A percentile compares a stretch with the other conserved stretches of the same genome.
phyloP scores from a whole-genome alignment of 2,329 filamentous ascomycete species.

The Sporothrix brunneoviolacea region DNA sequence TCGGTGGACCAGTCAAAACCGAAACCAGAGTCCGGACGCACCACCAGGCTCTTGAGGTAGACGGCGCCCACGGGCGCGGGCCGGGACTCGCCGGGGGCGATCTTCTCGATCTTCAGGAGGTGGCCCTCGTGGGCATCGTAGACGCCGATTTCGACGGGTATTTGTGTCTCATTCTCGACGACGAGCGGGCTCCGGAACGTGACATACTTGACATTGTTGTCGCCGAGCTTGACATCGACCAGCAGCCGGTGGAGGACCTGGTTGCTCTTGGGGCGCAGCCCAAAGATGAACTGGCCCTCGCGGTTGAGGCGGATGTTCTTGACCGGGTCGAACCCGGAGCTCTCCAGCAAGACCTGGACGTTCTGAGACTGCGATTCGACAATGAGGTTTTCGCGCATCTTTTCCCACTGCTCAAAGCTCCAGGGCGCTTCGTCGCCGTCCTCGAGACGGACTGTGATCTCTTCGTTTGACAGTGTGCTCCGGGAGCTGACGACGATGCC shows the following conservation, averaged over 20 bases:
- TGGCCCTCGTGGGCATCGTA: conserved; percentile 83
- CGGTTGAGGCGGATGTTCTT: conserved; percentile 83
- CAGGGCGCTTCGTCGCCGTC: conserved; percentile 91
- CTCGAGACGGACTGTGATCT: conserved; percentile 66
- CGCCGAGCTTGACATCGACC: conserved; percentile 84
- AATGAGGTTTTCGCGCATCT: conserved; percentile 87
- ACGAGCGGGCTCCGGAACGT: conserved; percentile 87
- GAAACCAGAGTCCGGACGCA: conserved; percentile 91
- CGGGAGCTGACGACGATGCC: conserved; percentile 79
- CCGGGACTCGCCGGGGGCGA: conserved; percentile 80
- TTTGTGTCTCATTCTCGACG: conserved; percentile 94
- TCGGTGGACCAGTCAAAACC: conserved; percentile 94
- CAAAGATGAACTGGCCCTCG: conserved; percentile 91
- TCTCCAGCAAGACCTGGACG: conserved; percentile 79
- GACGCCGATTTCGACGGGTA: conserved; percentile 87
- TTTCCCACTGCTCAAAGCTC: conserved; percentile 95
- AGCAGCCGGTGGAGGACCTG: conserved; percentile 80
- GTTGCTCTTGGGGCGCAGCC: conserved; percentile 79
- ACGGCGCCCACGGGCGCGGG: conserved; percentile 89
- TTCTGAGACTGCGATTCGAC: conserved; percentile 70
- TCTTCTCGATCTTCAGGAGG: conserved; percentile 95
- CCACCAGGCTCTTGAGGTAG: conserved; percentile 78
- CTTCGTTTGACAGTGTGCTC: conserved; percentile 57
- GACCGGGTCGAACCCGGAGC: conserved; percentile 87
- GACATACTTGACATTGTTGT: conserved; percentile 96